phyloP scores from a whole-genome alignment of 2,329 filamentous ascomycete species.

The Davidsoniella virescens region DNA sequence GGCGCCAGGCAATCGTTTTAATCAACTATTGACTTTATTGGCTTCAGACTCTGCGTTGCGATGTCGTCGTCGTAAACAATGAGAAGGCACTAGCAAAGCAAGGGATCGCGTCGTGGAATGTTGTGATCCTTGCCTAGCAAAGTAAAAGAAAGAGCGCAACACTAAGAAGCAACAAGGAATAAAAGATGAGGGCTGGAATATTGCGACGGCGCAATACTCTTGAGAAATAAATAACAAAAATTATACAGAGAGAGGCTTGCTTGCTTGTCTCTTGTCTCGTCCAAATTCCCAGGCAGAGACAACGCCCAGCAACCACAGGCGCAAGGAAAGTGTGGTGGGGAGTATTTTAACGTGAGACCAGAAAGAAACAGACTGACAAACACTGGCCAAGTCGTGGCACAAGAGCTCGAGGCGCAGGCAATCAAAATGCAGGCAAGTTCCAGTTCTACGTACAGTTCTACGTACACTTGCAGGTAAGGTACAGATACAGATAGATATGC shows the following conservation, averaged over 20 bases:
- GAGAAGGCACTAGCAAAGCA: not conserved
- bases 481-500: too few relatives aligned
- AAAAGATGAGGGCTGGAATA: not conserved
- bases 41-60: not conserved
- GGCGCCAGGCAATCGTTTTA: not conserved
- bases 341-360: not conserved
- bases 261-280: too few relatives aligned
- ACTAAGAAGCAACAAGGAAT: not conserved
- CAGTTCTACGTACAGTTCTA: not conserved
- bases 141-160: not conserved
- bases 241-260: not conserved
- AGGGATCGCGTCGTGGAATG: conserved; percentile 8
- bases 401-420: not conserved
- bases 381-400: not conserved
- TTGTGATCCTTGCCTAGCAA: conserved; percentile 4
- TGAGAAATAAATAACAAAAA: not conserved
- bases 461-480: not conserved
- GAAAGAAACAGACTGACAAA: not conserved
- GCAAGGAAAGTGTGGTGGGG: not conserved
- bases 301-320: not conserved
- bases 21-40: not conserved
- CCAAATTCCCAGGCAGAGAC: not conserved
- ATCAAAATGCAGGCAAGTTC: not conserved
- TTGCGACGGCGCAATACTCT: not conserved
- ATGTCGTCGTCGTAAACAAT: conserved; percentile 1